Evolutionary conservation across 352 stramenopile species (phyloP).

Genomic region (Thraustochytrium striatum): DNA sequence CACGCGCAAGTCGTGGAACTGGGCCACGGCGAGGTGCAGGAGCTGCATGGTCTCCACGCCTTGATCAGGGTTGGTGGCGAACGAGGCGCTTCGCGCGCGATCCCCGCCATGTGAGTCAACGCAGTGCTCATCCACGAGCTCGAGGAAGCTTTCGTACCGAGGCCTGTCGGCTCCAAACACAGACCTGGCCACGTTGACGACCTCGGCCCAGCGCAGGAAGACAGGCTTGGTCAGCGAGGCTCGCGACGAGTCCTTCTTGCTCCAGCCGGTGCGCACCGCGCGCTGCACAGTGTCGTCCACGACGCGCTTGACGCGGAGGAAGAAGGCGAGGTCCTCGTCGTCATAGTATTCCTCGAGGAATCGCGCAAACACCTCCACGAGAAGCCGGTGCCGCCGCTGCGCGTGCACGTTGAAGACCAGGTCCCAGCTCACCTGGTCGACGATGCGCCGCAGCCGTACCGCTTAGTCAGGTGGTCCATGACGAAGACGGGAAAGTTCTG

Average conservation of each 20-base stretch:
- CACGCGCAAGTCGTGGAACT: slow-evolving; percentile 48
- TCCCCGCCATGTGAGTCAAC: not conserved
- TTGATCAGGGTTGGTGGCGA: not conserved
- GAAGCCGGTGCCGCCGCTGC: slow-evolving; percentile 43
- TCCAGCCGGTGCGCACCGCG: slow-evolving; percentile 45
- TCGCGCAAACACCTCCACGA: slow-evolving; percentile 55
- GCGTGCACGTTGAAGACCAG: slow-evolving; percentile 51
- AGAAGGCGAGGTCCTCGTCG: slow-evolving; percentile 55
- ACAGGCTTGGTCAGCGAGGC: not conserved
- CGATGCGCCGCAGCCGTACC: slow-evolving; percentile 51
- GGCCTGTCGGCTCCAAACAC: slow-evolving; percentile 22
- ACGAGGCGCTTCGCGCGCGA: not conserved
- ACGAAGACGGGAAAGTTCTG: slow-evolving; percentile 53
- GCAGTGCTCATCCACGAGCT: slow-evolving; percentile 37
- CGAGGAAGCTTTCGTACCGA: slow-evolving; percentile 33
- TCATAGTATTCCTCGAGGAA: slow-evolving; percentile 59
- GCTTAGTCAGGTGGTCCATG: slow-evolving; percentile 49
- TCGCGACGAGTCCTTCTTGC: not conserved
- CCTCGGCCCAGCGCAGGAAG: slow-evolving; percentile 44
- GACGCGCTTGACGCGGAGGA: slow-evolving; percentile 53
- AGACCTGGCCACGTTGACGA: slow-evolving; percentile 22
- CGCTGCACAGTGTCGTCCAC: slow-evolving; percentile 50
- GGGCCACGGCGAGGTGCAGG: slow-evolving; percentile 44
- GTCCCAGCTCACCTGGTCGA: slow-evolving; percentile 55
- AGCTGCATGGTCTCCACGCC: slow-evolving; percentile 45